Evolutionary conservation across 2,329 filamentous ascomycete species (phyloP), one percentile per base, ranked within the genome.

Genomic region (Phialophora chinensis): DNA sequence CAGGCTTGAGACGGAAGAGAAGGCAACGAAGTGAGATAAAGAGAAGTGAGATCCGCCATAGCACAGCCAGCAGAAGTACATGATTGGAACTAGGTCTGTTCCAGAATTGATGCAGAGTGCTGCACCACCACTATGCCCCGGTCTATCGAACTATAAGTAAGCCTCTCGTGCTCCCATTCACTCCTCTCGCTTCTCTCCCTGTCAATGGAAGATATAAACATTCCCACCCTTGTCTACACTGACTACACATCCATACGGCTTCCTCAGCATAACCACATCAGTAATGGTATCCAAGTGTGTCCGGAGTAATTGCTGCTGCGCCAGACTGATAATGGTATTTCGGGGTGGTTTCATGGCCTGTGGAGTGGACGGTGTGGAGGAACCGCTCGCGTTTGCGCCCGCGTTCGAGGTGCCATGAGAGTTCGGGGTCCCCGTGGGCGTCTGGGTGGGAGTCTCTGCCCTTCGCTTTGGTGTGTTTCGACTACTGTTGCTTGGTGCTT

Each of bases 231-330:
- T 85, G 82, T 99, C 95, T 62, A 91, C 93, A 71, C 91, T 96
- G 58, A 98, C 84, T 38, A 93, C 90, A 92, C 98, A 97, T 4
- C 90, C 91, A 77, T 96, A 97, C 27, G 95, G 95, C 70, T 87
- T 84, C 81, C 97, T 92, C 72, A 99, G 78, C 74, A 98, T 81
- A n/a, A 90, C 90, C 72, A 97, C 88, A 79, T 98, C 94, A 74
- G 91, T 86, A 66, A 99, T 89, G 3, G 88, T 88, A 79, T 99
- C 95, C 73, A 97, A 78, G 79, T 99, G 95, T 66, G 90, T 92
- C 76, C 88, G 90, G 65, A 98, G 80, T 72, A 99, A 78, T 78
- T 92, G 88, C 77, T 96, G 92, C 76, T 97, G 93, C 79, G 96
- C 91, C 71, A 91, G 82, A 68, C 90, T 93, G 69, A 97, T 95